These are phyloP conservation scores for Pontederia paniculata DNA, from an alignment of 176 grass and related monocot genomes.

Conservation along the genomic window DNA sequence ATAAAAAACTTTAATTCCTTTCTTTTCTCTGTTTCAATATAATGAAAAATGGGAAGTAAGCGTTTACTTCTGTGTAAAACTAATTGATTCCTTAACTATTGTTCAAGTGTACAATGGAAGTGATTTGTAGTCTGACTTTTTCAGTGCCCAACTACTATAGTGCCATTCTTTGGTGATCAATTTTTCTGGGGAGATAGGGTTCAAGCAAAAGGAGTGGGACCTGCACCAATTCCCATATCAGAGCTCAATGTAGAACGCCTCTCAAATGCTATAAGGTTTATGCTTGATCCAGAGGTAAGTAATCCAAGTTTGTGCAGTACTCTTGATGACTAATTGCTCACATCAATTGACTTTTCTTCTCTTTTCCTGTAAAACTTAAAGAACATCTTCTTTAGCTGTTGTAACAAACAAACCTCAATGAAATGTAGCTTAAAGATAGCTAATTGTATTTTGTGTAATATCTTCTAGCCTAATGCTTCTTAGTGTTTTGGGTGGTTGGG, in stretches of 20 bases:
- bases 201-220: slow-evolving; percentile 65
- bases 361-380: background rate
- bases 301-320: background rate
- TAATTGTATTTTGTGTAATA: too few species aligned
- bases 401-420: too few species aligned
- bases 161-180: slow-evolving; percentile 93
- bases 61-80: too few species aligned
- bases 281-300: slow-evolving; percentile 78
- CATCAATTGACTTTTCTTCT: slow-evolving; percentile 4
- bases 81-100: too few species aligned
- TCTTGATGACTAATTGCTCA: slow-evolving; percentile 1
- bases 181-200: slow-evolving; percentile 94
- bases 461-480: background rate
- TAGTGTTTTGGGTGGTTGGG: background rate
- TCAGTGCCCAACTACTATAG: slow-evolving; percentile 80
- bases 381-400: too few species aligned
- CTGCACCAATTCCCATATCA: slow-evolving; percentile 68
- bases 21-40: too few species aligned
- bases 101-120: background rate
- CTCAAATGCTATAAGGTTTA: slow-evolving; percentile 72
- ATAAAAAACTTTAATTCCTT: too few species aligned
- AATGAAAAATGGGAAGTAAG: too few species aligned
- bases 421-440: too few species aligned
- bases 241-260: slow-evolving; percentile 64
- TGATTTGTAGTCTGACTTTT: background rate